Evolutionary conservation across 2,329 filamentous ascomycete species (phyloP).

Genomic region (Scytalidium sp.): DNA sequence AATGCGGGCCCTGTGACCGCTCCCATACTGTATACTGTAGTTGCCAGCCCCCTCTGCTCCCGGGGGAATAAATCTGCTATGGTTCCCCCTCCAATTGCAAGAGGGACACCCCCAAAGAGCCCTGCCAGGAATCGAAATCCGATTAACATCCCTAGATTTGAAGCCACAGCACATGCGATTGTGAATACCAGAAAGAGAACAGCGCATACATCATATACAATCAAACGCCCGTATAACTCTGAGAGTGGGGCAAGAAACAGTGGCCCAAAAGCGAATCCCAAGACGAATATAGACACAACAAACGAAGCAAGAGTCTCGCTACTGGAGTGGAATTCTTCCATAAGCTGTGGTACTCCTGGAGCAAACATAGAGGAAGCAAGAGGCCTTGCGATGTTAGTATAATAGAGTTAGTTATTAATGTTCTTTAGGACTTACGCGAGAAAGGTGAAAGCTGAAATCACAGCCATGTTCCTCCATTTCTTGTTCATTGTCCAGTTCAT

Average conservation of each 20-base stretch:
- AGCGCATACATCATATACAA: conserved; percentile 48
- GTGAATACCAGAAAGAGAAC: conserved; percentile 43
- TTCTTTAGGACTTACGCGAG: conserved; percentile 14
- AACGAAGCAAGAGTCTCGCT: conserved; percentile 51
- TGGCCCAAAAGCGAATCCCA: conserved; percentile 61
- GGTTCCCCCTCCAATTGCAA: conserved; percentile 51
- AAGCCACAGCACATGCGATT: conserved; percentile 42
- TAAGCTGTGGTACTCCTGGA: conserved; percentile 42
- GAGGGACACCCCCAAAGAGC: conserved; percentile 46
- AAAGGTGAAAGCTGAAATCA: conserved; percentile 16
- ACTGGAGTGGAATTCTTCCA: conserved; percentile 41
- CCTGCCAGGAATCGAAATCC: conserved; percentile 60
- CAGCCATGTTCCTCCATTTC: conserved; percentile 10
- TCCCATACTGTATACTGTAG: conserved; percentile 34
- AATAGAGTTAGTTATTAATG: no score
- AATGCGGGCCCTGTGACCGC: conserved; percentile 27
- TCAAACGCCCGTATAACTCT: conserved; percentile 54
- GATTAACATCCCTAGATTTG: conserved; percentile 44
- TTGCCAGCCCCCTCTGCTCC: conserved; percentile 45
- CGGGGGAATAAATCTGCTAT: conserved; percentile 48
- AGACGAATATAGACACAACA: conserved; percentile 54
- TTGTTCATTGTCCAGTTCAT: conserved; percentile 12
- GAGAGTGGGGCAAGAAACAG: conserved; percentile 57
- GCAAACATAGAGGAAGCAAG: conserved; percentile 48
- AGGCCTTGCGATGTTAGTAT: conserved; percentile 25